A percentile compares a stretch with the other conserved stretches of the same genome.
Conservation (phyloP, 148 eudicot genomes). For the Salicornia ramosissima region DNA sequence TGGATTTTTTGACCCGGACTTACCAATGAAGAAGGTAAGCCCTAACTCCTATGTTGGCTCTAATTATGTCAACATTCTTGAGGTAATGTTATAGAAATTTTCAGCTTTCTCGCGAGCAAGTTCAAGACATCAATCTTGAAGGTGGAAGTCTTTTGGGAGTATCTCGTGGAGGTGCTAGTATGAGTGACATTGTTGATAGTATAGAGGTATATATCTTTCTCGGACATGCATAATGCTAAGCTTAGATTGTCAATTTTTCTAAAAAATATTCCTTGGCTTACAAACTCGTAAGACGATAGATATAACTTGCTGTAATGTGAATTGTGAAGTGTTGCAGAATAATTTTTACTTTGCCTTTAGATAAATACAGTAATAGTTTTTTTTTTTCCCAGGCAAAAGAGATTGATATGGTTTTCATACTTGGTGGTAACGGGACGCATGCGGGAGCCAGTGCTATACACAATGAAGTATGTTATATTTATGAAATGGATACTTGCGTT, state of each 20-base stretch:
- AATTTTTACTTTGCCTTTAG: neutral
- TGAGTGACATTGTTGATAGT: conserved; percentile 39
- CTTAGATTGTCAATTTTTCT: neutral
- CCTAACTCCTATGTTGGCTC: conserved; percentile 14
- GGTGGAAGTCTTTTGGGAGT: conserved; percentile 51
- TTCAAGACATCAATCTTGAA: conserved; percentile 49
- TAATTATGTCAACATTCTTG: neutral
- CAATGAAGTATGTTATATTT: conserved; percentile 36
- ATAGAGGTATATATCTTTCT: conserved; percentile 35
- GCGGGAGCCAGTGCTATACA: conserved; percentile 49
- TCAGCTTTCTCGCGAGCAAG: conserved; percentile 45
- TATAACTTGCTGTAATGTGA: neutral
- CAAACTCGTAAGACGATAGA: neutral
- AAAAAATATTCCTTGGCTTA: conserved; percentile 1
- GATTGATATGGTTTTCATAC: conserved; percentile 48
- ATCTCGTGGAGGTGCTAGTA: conserved; percentile 51
- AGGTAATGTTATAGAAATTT: conserved; percentile 12
- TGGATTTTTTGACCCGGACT: conserved; percentile 45
- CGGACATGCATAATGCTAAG: neutral
- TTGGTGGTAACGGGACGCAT: conserved; percentile 53
- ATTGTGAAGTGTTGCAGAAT: neutral
- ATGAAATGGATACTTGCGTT: neutral
- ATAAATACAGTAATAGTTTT: neutral
- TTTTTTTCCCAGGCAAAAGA: conserved; percentile 36
- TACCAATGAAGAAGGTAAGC: conserved; percentile 43